Percentiles rank a stretch among this genome's conserved stretches.
Conservation (phyloP, 2,329 filamentous ascomycete species). For the Aspergillus brasiliensis region DNA sequence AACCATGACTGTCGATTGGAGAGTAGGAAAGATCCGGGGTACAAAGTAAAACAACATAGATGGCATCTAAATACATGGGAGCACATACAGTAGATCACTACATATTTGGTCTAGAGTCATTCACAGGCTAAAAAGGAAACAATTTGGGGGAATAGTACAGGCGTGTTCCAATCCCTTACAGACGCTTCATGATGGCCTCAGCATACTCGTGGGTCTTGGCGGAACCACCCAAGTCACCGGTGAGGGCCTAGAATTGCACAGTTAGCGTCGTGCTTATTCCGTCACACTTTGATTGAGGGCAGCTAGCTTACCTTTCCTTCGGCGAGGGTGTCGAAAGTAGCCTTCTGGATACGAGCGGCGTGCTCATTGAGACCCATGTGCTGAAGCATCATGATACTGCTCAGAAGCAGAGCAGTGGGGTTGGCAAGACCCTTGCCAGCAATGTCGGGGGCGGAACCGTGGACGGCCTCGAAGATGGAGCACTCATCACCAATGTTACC, state of each 20-base stretch:
- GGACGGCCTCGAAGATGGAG: constrained; percentile 99
- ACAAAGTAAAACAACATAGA: constrained; percentile 8
- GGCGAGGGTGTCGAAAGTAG: constrained; percentile 90
- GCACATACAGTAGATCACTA: constrained; percentile 41
- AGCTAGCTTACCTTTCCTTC: constrained; percentile 76
- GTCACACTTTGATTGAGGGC: too few species aligned
- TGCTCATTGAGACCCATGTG: constrained; percentile 91
- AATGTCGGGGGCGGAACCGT: constrained; percentile 96
- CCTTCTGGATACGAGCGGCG: constrained; percentile 85
- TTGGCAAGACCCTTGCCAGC: constrained; percentile 95
- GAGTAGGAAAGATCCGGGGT: neutral
- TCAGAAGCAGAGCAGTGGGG: constrained; percentile 92
- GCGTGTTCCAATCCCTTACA: constrained; percentile 43
- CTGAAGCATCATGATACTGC: constrained; percentile 99
- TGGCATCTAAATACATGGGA: constrained; percentile 34
- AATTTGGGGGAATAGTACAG: constrained; percentile 42
- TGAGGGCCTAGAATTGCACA: constrained; percentile 62
- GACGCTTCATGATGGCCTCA: constrained; percentile 77
- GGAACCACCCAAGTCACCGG: constrained; percentile 93
- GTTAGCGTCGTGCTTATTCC: constrained; percentile 15
- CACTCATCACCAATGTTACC: constrained; percentile 99
- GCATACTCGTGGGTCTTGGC: constrained; percentile 96
- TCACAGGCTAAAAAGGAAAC: constrained; percentile 36
- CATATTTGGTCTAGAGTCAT: constrained; percentile 40
- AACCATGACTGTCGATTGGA: neutral